Evolutionary conservation across 768 basidiomycete genomes (phyloP), one percentile per base, ranked within the genome.

Genomic region (Termitomyces titanicus): DNA sequence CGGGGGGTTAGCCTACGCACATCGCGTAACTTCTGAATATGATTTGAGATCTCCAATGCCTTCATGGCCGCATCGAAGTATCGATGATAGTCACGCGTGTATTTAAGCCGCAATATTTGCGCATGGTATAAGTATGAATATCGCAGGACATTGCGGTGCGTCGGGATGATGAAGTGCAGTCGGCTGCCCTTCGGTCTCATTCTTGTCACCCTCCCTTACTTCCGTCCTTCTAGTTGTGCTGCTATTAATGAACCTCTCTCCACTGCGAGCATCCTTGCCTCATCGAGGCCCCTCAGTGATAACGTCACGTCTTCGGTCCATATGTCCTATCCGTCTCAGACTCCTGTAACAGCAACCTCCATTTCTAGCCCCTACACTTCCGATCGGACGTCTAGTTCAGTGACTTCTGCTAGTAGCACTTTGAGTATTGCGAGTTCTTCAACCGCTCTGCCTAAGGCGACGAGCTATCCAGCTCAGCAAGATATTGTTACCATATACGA

Each of bases 401-500:
- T 12, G 50, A 51, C 35, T 40, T 25, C 18, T 38, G 13, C 24
- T 4, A 3, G 29, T 29, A 9, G 29, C 29, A 29, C 29, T 29
- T 9, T 29, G 5, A n/a, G 3, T 8, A 49, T 18, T 8, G 24
- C 48, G 25, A 49, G 35, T n/a, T 49, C 24, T 34, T 27, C 53
- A 24, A n/a, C 46, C 2, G 27, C 55, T 48, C 10, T n/a, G 15
- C 43, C 54, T 10, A 33, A 47, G 22, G 43, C 55, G 5, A 40
- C 63, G 7, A 61, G 58, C 38, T 53, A 66, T 20, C 18, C 60
- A 25, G 63, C 63, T 0, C 56, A 62, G 11, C 54, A 61, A 48
- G 74, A 74, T 31, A 67, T 78, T 31, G 59, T 61, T 13, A 70
- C 60, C 17, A 65, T 76, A 24, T 60, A 61, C 35, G 53, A 70